Base-by-base conservation (phyloP, 176 grass and related monocot genomes). In the Oryza nivara region DNA sequence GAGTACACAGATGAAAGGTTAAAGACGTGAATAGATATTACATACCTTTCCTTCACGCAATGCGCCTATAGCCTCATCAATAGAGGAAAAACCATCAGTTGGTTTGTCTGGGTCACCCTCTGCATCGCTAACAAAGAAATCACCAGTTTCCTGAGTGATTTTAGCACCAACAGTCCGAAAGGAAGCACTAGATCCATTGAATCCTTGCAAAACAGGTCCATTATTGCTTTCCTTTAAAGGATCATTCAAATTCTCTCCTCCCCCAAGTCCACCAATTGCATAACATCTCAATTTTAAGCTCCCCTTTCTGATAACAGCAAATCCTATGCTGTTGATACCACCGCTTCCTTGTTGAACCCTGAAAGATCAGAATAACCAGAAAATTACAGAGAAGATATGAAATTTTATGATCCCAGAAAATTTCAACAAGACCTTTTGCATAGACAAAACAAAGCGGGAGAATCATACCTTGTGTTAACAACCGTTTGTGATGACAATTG, bases 91-190 rank as follows among this genome's bases (percentile, higher is more conserved):
- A 46, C 93, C 91, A 2, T 95, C 88, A 0, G 91, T 92, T 48
- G 96, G 96, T 70, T 91, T 88, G 77, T 94, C 96, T 0, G 93
- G 96, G 11, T 98, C 93, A 34, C 88, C 85, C 75, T 95, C 96
- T 5, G 91, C 82, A 81, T 98, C 96, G 11, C 91, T 98, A 41
- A 93, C 89, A 75, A 98, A 98, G 80, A 98, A 98, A 73, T 88
- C 91, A 0, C 74, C 61, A 14, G 88, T 98, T 86, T 94, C 96
- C 74, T 98, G 91, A 41, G 96, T 98, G 85, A 95, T 92, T 87
- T 98, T 64, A 61, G 93, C 91, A 80, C 82, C 94, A 35, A 98
- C 78, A 52, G 96, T 94, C 74, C 69, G 34, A 60, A 98, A 93
- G 15, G 92, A 86, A 49, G 76, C 56, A 25, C 35, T 48, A 30